Evolutionary conservation across 345 rosid species (phyloP), one percentile per base, ranked within the genome.

Genomic region (Camelina laxa): DNA sequence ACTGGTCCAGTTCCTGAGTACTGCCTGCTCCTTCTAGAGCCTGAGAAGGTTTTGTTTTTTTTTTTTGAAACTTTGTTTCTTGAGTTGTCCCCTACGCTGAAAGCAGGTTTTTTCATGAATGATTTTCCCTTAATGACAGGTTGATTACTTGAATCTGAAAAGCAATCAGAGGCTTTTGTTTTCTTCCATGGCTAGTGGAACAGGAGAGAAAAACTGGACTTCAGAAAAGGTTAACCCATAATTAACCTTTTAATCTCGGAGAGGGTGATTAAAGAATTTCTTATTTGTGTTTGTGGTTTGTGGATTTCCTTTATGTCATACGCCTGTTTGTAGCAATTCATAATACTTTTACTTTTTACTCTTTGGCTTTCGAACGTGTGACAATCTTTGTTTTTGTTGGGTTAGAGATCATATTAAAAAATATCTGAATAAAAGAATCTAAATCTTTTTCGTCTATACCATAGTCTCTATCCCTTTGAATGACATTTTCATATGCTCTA

Each of bases 121-220:
- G 69, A 5, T 66, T 42, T 27, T 31, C 9, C 12, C 6, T 39
- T 42, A 30, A 66, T 76, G 69, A 49, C 85, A 91, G 96, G 95
- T 90, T 81, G 97, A 91, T 82, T 94, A 90, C 82, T 76, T 88
- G 86, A 90, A 91, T 80, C 82, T 94, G 84, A 94, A 87, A 91
- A 94, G 80, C 42, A 86, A 85, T 59, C 84, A 85, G 81, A 88
- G 97, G 81, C 70, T 87, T 75, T 36, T 62, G 62, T 90, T 81
- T 74, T 84, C 87, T 31, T 85, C 83, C 4, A 81, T 48, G 33
- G 66, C 39, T 67, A 80, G 72, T 67, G 77, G 60, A 59, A 55
- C 69, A 53, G 88, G 84, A 77, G 86, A 70, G 62, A 87, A 85
- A 60, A 69, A 72, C 73, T 90, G 96, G 97, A 82, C 86, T 74